Conservation (phyloP, 768 basidiomycete genomes). For the Tulasnella sp. region DNA sequence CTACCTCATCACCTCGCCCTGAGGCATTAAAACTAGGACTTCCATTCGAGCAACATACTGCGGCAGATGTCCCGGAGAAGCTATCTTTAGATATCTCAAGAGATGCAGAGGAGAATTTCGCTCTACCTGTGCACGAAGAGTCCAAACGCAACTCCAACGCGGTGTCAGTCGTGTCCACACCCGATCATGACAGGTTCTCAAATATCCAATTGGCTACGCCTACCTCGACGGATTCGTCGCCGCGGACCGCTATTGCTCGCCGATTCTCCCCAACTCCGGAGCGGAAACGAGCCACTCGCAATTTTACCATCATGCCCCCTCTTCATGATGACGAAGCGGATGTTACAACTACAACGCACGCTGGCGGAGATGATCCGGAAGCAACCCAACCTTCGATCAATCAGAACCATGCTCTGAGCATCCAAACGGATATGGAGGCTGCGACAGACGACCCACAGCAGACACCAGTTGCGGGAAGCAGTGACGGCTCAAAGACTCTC, state of each 20-base stretch:
- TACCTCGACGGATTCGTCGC: slow-evolving; percentile 9
- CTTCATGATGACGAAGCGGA: slow-evolving; percentile 14
- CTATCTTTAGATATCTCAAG: background rate
- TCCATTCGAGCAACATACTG: too few species aligned
- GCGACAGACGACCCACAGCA: background rate
- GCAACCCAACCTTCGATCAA: background rate
- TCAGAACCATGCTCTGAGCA: background rate
- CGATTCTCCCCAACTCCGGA: slow-evolving; percentile 15
- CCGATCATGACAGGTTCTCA: slow-evolving; percentile 35
- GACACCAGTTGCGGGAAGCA: slow-evolving; percentile 21
- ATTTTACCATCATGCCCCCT: slow-evolving; percentile 22
- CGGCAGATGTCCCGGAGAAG: background rate
- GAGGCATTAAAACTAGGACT: too few species aligned
- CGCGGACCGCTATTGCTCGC: background rate
- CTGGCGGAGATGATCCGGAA: background rate
- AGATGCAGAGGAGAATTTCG: background rate
- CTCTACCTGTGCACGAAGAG: background rate
- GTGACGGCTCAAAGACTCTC: slow-evolving; percentile 19
- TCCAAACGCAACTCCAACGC: background rate
- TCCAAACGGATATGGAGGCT: slow-evolving; percentile 1
- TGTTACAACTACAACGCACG: background rate
- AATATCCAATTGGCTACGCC: slow-evolving; percentile 36
- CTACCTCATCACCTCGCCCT: background rate
- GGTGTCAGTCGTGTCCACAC: background rate
- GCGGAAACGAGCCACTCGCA: slow-evolving; percentile 19